Base-by-base conservation (phyloP, 2,329 filamentous ascomycete genomes). In the Cryoendolithus antarcticus region DNA sequence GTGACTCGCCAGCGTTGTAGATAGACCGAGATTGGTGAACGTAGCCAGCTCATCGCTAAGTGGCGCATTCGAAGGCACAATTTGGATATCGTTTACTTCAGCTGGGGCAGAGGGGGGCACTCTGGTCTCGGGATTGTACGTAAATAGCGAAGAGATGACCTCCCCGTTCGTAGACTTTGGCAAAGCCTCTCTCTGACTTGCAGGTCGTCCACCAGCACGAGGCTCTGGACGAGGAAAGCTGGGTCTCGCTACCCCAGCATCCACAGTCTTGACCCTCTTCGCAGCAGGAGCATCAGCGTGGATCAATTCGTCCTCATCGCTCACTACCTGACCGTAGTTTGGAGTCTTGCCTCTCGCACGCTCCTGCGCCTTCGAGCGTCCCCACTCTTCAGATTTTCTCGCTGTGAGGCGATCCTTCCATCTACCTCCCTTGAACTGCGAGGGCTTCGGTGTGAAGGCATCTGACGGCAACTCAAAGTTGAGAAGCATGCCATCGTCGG, bases 401-500 rank as follows among this genome's bases (percentile, higher is more conserved):
- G 86, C 86, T 40, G 77, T 80, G 44, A 89, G 72, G 46, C 91
- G 75, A 58, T 94, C 88, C 56, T 83, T 82, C 91, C 91, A 98
- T 52, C 77, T 75, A n/a, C 91, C 91, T 50, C 91, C 91, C 58
- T 82, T 91, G 61, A 93, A 84, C 39, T 66, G 72, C 49, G 70
- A 69, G 71, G 72, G 68, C 9, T 81, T 72, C 48, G 71, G 67
- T 71, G 73, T 67, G 11, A 82, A 74, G 11, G 67, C 72, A 44
- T 84, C 77, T 21, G 75, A 73, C 3, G 55, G 51, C 41, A 94
- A 67, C 52, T 86, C 79, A 59, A 96, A 95, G 54, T 96, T 96
- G 57, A 96, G 69, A 41, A 95, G 74, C 76, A 98, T 82, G 50
- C 86, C 86, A 77, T 93, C 84, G 67, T 96, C 88, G 37, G 84